Conservation (phyloP, 2,329 filamentous ascomycete species). For the Myriosclerotinia duriaeana region DNA sequence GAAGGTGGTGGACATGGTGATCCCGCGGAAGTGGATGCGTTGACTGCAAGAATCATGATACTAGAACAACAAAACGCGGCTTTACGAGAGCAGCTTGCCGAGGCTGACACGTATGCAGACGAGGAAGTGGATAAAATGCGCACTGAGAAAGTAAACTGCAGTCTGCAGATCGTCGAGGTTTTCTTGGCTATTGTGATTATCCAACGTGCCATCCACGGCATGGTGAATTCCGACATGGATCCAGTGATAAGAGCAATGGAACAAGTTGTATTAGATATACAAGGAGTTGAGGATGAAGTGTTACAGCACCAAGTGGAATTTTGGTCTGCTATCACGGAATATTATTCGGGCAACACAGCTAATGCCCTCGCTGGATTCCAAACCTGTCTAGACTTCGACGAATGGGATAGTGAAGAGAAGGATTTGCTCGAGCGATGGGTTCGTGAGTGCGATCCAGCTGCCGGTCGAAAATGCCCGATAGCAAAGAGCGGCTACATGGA, state of each 20-base stretch:
- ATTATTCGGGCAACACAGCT: background rate
- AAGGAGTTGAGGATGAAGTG: background rate
- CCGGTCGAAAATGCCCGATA: background rate
- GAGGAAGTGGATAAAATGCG: background rate
- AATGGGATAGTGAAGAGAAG: background rate
- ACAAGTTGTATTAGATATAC: background rate
- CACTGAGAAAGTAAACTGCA: background rate
- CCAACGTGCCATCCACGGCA: slow-evolving; percentile 11
- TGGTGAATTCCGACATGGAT: background rate
- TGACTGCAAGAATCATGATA: background rate
- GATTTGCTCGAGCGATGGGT: background rate
- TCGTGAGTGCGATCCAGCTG: background rate
- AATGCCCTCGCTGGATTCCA: background rate
- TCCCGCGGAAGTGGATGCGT: too few relatives aligned
- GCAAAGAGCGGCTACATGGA: background rate
- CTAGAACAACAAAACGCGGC: background rate
- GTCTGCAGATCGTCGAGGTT: background rate
- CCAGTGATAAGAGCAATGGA: background rate
- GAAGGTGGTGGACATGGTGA: background rate
- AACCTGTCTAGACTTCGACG: background rate
- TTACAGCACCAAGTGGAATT: background rate
- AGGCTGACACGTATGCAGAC: rapidly evolving
- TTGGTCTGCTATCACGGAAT: background rate
- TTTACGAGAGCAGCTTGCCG: background rate
- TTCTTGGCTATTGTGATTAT: slow-evolving; percentile 3